Conservation (phyloP, 306 rosid genomes). For the Cotoneaster glaucophyllus region DNA sequence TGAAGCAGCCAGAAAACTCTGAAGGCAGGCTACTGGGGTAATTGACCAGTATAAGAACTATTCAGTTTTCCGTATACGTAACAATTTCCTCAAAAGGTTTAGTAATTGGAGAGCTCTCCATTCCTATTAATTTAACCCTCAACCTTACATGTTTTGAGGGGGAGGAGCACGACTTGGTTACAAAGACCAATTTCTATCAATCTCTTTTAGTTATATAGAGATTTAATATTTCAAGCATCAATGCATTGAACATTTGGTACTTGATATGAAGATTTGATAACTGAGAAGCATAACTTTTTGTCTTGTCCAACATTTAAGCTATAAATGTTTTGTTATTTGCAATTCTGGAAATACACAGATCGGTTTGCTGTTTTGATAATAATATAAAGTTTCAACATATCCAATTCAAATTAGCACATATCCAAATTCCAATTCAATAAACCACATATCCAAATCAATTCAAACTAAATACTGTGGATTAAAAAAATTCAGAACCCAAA, state of each 20-base stretch:
- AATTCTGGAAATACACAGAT: not conserved
- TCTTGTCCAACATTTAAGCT: not conserved
- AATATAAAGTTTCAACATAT: conserved; percentile 17
- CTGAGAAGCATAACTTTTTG: too few species aligned
- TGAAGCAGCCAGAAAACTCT: not conserved
- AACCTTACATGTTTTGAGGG: not conserved
- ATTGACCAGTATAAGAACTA: not conserved
- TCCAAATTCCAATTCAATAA: too few species aligned
- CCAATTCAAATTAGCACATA: too few species aligned
- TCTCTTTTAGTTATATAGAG: not conserved
- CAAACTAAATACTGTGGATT: not conserved
- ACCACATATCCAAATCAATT: too few species aligned
- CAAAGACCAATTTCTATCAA: not conserved
- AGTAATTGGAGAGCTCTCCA: not conserved
- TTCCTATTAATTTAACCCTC: not conserved
- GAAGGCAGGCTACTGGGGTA: conserved; percentile 25
- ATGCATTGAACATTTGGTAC: not conserved
- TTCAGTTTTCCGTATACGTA: not conserved
- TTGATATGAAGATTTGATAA: not conserved
- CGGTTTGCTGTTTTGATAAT: not conserved
- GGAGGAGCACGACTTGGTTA: not conserved
- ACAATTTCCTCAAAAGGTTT: not conserved
- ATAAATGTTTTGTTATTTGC: not conserved
- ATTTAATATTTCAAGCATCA: not conserved
- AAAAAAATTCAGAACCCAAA: not conserved